Conservation (phyloP, 352 stramenopile genomes). For the Thalassiosira exigua region DNA sequence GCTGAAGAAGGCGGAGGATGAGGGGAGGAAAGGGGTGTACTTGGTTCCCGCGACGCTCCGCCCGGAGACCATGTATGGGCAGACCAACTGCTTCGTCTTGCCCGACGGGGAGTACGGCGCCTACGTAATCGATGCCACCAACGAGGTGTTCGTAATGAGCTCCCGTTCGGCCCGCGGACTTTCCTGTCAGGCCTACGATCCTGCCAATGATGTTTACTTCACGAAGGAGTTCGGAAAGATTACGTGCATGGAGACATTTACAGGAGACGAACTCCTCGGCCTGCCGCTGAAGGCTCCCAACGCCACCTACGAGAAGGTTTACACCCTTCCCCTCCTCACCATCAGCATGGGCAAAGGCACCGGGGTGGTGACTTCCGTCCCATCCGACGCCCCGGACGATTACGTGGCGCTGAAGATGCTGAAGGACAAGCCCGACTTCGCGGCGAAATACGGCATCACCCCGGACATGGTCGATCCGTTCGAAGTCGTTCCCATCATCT, state of each 20-base stretch:
- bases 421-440: conserved; percentile 97
- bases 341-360: conserved; percentile 99
- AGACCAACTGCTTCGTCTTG: conserved; percentile 99
- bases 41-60: conserved; percentile 97
- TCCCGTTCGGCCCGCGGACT: conserved; percentile 92
- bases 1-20: conserved; percentile 62
- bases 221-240: conserved; percentile 86
- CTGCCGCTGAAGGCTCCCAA: conserved; percentile 95
- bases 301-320: conserved; percentile 98
- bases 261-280: conserved; percentile 96
- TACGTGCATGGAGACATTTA: conserved; percentile 88
- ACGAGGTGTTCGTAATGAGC: conserved; percentile 96
- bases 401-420: conserved; percentile 98
- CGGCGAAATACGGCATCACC: conserved; percentile 98
- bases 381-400: conserved; percentile 98
- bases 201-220: conserved; percentile 72
- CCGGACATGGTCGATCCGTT: conserved; percentile 98
- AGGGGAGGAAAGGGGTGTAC: conserved; percentile 92
- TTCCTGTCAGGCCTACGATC: conserved; percentile 91
- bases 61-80: conserved; percentile 99
- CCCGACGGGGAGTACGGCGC: conserved; percentile 98
- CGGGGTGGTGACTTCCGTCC: conserved; percentile 98
- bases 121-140: conserved; percentile 90
- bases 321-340: conserved; percentile 98
- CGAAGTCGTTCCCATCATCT: conserved; percentile 99